Evolutionary conservation across 331 rosid species (phyloP).

Genomic region (Acacia pycnantha): DNA sequence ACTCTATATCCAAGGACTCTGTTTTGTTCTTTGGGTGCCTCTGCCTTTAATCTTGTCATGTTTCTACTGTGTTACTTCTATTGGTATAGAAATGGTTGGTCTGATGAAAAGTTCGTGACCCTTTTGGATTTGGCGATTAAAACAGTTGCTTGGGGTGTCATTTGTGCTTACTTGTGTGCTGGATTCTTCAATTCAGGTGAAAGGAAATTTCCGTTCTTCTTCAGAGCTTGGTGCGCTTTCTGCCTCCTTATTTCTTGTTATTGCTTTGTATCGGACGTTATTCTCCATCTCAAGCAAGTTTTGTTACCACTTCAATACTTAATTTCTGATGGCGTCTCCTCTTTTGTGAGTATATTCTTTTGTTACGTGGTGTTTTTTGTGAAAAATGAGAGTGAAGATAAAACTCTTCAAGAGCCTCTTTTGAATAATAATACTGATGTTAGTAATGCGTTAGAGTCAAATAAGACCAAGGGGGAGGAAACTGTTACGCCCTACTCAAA

Average conservation of each 20-base stretch:
- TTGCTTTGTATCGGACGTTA: neutral
- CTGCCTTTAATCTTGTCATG: neutral
- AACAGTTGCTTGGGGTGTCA: neutral
- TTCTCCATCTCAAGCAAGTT: neutral
- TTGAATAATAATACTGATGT: conserved; percentile 44
- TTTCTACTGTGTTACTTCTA: neutral
- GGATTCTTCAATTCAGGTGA: neutral
- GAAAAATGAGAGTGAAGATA: conserved; percentile 41
- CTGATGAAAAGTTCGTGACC: neutral
- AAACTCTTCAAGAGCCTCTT: conserved; percentile 60
- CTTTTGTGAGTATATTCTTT: conserved; percentile 49
- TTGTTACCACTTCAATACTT: neutral
- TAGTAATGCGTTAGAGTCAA: conserved; percentile 16
- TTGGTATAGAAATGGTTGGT: neutral
- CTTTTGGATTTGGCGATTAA: neutral
- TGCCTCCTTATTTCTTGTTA: neutral
- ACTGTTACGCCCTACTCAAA: conserved; percentile 66
- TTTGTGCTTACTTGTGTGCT: neutral
- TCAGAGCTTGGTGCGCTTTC: neutral
- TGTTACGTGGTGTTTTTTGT: conserved; percentile 44
- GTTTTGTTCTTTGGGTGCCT: neutral
- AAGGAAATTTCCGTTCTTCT: neutral
- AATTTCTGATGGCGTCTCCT: conserved; percentile 25
- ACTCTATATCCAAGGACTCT: neutral
- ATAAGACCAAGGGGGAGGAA: conserved; percentile 44